Conservation (phyloP, 257 asterid species). For the Jacaranda mimosifolia region DNA sequence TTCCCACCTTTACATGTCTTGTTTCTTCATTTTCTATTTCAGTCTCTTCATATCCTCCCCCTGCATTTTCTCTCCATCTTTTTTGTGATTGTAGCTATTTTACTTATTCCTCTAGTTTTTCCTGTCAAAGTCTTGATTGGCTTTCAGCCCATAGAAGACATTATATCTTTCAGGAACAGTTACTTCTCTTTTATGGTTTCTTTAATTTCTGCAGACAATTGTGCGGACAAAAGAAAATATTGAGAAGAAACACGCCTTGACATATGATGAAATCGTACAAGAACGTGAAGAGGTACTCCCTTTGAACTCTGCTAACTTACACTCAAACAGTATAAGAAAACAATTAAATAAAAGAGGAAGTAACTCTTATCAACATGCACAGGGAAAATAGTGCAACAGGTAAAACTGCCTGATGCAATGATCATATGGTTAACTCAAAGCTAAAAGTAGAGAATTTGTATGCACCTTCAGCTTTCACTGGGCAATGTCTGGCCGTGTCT, state of each 20-base stretch:
- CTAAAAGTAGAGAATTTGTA: not conserved
- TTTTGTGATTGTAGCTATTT: constrained; percentile 20
- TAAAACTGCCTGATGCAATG: too few species aligned
- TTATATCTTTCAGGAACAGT: constrained; percentile 15
- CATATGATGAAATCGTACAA: constrained; percentile 95
- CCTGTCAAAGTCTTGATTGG: not conserved
- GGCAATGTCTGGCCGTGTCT: not conserved
- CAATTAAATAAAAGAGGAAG: not conserved
- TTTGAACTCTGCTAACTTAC: constrained; percentile 25
- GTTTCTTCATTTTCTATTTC: constrained; percentile 5
- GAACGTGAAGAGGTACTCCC: constrained; percentile 93
- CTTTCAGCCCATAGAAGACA: constrained; percentile 12
- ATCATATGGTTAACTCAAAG: too few species aligned
- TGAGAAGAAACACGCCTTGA: constrained; percentile 96
- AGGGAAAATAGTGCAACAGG: too few species aligned
- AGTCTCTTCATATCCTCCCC: not conserved
- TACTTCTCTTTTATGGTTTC: constrained; percentile 27
- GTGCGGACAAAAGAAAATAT: constrained; percentile 88
- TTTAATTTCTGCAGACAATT: constrained; percentile 69
- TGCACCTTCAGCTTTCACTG: not conserved
- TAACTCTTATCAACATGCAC: not conserved
- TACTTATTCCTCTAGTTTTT: constrained; percentile 8
- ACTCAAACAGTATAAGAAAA: not conserved
- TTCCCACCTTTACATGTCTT: constrained; percentile 3
- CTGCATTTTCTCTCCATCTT: not conserved